Evolutionary conservation across 345 rosid species (phyloP).

Genomic region (Bruguiera gymnorhiza): DNA sequence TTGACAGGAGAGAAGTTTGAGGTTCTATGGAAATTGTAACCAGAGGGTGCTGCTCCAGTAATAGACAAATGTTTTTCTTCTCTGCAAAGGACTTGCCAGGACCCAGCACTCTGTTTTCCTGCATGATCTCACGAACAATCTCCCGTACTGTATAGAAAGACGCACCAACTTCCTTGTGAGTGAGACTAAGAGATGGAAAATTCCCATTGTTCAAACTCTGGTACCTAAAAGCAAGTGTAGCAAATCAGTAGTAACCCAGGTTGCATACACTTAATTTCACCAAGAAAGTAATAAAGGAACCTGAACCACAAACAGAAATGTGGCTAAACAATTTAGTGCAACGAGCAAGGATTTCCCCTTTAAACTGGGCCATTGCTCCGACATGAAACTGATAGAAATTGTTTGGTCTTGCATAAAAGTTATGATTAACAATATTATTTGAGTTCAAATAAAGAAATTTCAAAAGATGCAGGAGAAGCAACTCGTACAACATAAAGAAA

Average conservation of each 20-base stretch:
- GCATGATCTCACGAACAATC: slow-evolving; percentile 94
- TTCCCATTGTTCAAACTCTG: slow-evolving; percentile 64
- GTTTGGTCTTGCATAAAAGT: neutral
- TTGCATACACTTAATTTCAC: slow-evolving; percentile 1
- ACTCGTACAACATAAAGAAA: neutral
- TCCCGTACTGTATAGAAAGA: slow-evolving; percentile 90
- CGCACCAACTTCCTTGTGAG: slow-evolving; percentile 94
- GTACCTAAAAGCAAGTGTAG: slow-evolving; percentile 46
- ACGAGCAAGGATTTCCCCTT: neutral
- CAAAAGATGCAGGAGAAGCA: neutral
- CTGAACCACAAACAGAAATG: neutral
- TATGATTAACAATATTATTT: neutral
- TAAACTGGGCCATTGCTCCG: too few relatives aligned
- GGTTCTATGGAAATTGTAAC: slow-evolving; percentile 57
- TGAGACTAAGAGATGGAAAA: slow-evolving; percentile 77
- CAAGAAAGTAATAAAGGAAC: neutral
- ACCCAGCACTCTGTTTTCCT: slow-evolving; percentile 90
- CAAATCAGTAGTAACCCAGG: slow-evolving; percentile 10
- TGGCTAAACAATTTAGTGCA: neutral
- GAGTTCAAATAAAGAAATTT: too few relatives aligned
- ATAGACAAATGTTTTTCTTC: slow-evolving; percentile 17
- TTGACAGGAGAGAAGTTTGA: slow-evolving; percentile 27
- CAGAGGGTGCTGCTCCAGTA: slow-evolving; percentile 34
- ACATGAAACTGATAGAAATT: neutral
- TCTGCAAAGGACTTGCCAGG: slow-evolving; percentile 51